Conservation (phyloP, 768 basidiomycete species). For the Xerocomus brunneocitrinus region DNA sequence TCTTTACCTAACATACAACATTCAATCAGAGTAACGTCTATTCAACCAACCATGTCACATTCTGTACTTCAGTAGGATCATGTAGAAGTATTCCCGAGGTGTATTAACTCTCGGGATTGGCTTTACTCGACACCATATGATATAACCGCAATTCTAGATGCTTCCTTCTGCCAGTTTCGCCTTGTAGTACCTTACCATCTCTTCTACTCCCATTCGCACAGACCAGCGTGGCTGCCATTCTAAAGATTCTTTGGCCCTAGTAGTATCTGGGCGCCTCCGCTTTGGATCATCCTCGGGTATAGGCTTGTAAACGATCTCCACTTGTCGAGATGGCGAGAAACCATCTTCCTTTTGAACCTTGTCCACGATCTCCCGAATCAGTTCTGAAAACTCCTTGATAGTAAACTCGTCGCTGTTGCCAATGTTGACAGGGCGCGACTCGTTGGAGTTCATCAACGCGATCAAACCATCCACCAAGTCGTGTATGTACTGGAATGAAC, state of each 20-base stretch:
- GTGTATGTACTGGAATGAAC: constrained; percentile 98
- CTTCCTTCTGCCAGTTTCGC: constrained; percentile 84
- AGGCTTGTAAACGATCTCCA: constrained; percentile 70
- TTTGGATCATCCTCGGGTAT: constrained; percentile 94
- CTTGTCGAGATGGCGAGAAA: constrained; percentile 42
- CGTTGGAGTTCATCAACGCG: constrained; percentile 90
- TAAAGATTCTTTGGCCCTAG: constrained; percentile 78
- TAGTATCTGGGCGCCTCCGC: constrained; percentile 88
- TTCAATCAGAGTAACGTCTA: constrained; percentile 6
- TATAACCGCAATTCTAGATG: constrained; percentile 37
- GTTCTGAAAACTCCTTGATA: constrained; percentile 88
- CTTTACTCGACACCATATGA: not conserved
- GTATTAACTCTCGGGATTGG: not conserved
- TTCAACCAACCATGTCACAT: constrained; percentile 2
- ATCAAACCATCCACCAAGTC: constrained; percentile 94
- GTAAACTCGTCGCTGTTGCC: constrained; percentile 96
- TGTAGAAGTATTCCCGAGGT: constrained; percentile 6
- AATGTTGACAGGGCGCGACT: constrained; percentile 93
- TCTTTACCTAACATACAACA: constrained; percentile 10
- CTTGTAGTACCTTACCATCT: constrained; percentile 93
- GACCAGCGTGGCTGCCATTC: constrained; percentile 93
- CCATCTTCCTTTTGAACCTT: constrained; percentile 88
- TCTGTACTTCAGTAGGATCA: constrained; percentile 14
- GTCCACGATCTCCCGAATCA: constrained; percentile 89
- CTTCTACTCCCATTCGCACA: constrained; percentile 88